These are phyloP conservation scores for Alternaria dauci DNA, from an alignment of 2,329 filamentous ascomycete genomes.

Conservation along the genomic window DNA sequence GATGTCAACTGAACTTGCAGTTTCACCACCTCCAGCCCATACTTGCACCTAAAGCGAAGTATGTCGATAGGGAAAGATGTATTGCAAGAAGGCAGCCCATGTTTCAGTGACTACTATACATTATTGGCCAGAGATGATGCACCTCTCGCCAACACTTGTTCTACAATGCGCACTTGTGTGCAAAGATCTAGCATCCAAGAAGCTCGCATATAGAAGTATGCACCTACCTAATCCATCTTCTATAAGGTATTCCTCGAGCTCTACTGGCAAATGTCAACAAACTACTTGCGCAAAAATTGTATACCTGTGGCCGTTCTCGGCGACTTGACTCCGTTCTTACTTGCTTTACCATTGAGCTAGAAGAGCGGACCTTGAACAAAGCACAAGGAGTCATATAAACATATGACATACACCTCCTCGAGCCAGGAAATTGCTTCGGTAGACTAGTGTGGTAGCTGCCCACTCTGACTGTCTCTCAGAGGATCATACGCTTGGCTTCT, in stretches of 20 bases:
- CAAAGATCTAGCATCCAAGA: background rate
- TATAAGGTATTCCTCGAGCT: background rate
- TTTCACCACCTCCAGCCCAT: background rate
- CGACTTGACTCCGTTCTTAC: background rate
- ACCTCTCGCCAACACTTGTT: too few relatives aligned
- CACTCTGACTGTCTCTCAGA: background rate
- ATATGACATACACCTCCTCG: background rate
- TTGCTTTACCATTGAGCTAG: background rate
- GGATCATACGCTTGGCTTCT: background rate
- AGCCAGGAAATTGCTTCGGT: background rate
- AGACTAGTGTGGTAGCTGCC: background rate
- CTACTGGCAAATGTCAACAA: background rate
- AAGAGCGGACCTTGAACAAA: background rate
- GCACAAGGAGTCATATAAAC: background rate
- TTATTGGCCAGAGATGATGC: too few relatives aligned
- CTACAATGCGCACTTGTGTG: background rate
- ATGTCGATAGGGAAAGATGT: too few relatives aligned
- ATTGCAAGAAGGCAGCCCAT: too few relatives aligned
- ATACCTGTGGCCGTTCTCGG: background rate
- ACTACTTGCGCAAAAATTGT: background rate
- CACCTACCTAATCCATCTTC: background rate
- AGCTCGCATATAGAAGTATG: background rate
- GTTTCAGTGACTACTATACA: too few relatives aligned
- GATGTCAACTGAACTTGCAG: background rate
- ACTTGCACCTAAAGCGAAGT: too few relatives aligned